A percentile compares a stretch with the other conserved stretches of the same genome.
phyloP scores from a whole-genome alignment of 257 asterid species.

The Fraxinus pennsylvanica region DNA sequence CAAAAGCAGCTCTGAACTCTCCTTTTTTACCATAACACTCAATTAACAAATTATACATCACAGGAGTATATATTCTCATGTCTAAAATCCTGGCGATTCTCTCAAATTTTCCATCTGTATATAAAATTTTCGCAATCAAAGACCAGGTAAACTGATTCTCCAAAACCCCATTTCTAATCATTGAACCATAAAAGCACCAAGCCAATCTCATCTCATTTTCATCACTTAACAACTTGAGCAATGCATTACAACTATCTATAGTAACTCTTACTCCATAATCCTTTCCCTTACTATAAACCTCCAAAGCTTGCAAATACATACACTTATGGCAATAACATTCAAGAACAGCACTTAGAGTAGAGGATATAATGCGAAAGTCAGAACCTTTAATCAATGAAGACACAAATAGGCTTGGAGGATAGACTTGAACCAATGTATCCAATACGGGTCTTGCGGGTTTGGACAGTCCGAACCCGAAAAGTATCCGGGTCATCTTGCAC shows the following conservation, averaged over 20 bases:
- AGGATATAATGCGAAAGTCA: constrained; percentile 32
- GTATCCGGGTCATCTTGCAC: constrained; percentile 50
- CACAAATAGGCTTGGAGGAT: constrained; percentile 52
- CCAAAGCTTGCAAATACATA: constrained; percentile 45
- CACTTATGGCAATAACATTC: constrained; percentile 55
- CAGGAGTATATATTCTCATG: constrained; percentile 41
- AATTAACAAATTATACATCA: constrained; percentile 52
- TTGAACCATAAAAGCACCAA: constrained; percentile 68
- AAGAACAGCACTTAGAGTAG: constrained; percentile 42
- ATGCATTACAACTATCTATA: constrained; percentile 39
- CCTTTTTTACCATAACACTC: constrained; percentile 60
- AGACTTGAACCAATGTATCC: constrained; percentile 45
- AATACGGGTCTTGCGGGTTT: constrained; percentile 53
- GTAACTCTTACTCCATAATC: constrained; percentile 39
- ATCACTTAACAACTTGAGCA: constrained; percentile 52
- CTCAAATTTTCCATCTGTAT: constrained; percentile 58
- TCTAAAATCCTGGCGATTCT: constrained; percentile 47
- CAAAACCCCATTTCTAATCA: constrained; percentile 49
- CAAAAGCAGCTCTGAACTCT: constrained; percentile 60
- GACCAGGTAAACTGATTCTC: constrained; percentile 61
- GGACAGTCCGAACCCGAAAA: constrained; percentile 51
- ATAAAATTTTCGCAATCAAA: constrained; percentile 44
- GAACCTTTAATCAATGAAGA: constrained; percentile 41
- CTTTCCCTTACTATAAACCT: constrained; percentile 46
- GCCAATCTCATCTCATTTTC: constrained; percentile 50